Evolutionary conservation across 345 rosid genomes (phyloP).

Genomic region (Isatis tinctoria): DNA sequence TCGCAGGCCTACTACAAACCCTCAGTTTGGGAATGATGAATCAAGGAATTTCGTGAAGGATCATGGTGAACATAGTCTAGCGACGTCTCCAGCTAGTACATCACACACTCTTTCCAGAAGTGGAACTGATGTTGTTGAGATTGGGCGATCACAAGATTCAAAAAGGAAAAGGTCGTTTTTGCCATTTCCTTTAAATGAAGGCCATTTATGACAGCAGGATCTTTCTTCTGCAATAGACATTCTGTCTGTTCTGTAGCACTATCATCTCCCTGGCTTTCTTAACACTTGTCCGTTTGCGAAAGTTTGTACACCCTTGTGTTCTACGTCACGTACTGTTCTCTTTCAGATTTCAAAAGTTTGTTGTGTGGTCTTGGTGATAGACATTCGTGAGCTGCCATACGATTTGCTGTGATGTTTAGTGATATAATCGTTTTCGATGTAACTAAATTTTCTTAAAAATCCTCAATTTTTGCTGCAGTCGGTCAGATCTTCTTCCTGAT

Average conservation of each 20-base stretch:
- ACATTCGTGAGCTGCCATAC: constrained; percentile 4
- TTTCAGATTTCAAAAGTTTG: background rate
- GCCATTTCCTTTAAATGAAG: constrained; percentile 32
- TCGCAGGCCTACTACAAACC: constrained; percentile 45
- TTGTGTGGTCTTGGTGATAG: constrained; percentile 4
- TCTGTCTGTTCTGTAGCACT: constrained; percentile 8
- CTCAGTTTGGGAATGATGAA: constrained; percentile 43
- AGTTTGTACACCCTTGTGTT: background rate
- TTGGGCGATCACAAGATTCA: constrained; percentile 53
- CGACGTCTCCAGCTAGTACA: constrained; percentile 39
- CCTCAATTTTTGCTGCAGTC: constrained; percentile 28
- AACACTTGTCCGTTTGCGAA: background rate
- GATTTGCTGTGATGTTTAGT: background rate
- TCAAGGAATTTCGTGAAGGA: constrained; percentile 35
- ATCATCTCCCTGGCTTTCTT: background rate
- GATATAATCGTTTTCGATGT: constrained; percentile 7
- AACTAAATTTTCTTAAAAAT: background rate
- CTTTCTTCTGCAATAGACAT: constrained; percentile 32
- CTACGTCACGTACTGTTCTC: constrained; percentile 20
- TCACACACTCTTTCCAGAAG: constrained; percentile 56
- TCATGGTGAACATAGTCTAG: constrained; percentile 36
- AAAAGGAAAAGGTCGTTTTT: constrained; percentile 52
- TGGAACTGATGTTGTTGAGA: constrained; percentile 50
- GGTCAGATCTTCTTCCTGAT: constrained; percentile 29
- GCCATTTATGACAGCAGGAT: constrained; percentile 28